These are phyloP conservation scores for Rutstroemia sydowiana DNA, from an alignment of 2,329 filamentous ascomycete genomes.

Conservation along the genomic window DNA sequence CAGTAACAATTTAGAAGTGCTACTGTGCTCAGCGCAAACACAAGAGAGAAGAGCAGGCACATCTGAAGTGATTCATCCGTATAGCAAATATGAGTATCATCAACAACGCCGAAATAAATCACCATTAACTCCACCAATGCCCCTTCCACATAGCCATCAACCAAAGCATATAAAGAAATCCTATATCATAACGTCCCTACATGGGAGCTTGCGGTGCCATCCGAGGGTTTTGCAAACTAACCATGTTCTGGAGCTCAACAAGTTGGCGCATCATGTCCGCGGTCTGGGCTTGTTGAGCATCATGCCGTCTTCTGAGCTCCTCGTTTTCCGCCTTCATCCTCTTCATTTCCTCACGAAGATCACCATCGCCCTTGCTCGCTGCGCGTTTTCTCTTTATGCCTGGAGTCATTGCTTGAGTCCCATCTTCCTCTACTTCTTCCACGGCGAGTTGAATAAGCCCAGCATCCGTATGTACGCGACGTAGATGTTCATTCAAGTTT, in stretches of 20 bases:
- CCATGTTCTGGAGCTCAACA: conserved; percentile 6
- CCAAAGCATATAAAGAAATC: neutral
- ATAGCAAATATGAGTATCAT: neutral
- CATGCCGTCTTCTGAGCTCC: conserved; percentile 32
- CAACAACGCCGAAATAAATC: conserved; percentile 1
- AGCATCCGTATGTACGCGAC: conserved; percentile 69
- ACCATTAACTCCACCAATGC: conserved; percentile 10
- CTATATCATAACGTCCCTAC: neutral
- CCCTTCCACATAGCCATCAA: conserved; percentile 2
- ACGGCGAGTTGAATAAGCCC: conserved; percentile 28
- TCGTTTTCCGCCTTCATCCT: conserved; percentile 58
- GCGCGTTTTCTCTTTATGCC: conserved; percentile 38
- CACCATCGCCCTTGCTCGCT: conserved; percentile 33
- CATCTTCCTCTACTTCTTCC: conserved; percentile 35
- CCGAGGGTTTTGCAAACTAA: conserved; percentile 4
- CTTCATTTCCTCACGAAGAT: conserved; percentile 57
- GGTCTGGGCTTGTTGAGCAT: conserved; percentile 5
- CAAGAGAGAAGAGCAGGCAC: neutral
- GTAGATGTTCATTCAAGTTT: conserved; percentile 88
- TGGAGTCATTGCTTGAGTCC: conserved; percentile 38
- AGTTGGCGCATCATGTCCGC: conserved; percentile 12
- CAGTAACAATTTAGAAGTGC: neutral
- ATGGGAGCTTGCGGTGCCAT: conserved; percentile 10
- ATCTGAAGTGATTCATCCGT: neutral
- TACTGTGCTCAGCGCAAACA: neutral